Conservation (phyloP, 495 filamentous ascomycete genomes). For the Tricharina praecox region DNA sequence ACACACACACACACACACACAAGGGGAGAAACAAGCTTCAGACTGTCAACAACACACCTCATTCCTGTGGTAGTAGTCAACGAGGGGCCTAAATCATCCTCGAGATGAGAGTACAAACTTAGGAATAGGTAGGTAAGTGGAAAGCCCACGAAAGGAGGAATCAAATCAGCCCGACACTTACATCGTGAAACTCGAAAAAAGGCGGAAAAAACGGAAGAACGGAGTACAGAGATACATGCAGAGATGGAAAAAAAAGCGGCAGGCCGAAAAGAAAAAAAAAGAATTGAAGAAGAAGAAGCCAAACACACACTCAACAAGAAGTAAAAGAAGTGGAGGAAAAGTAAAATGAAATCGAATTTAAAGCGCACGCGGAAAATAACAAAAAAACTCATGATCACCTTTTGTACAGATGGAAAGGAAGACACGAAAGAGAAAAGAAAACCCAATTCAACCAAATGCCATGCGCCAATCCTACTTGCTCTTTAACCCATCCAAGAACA, state of each 20-base stretch:
- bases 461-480: constrained; percentile 1
- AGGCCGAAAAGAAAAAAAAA: neutral
- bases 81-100: no score
- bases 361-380: neutral
- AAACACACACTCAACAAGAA: neutral
- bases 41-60: no score
- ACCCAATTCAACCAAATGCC: constrained; percentile 10
- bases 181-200: neutral
- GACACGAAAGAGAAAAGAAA: constrained; percentile 20
- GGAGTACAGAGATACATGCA: no score
- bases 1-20: no score
- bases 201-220: neutral
- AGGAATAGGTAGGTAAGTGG: no score
- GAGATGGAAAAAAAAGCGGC: neutral
- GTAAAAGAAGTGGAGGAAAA: neutral
- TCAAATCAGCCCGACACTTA: neutral
- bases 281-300: neutral
- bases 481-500: neutral
- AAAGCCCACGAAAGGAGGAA: no score
- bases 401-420: constrained; percentile 6
- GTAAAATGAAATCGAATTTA: neutral
- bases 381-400: constrained; percentile 3
- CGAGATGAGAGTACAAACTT: no score
- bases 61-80: no score
- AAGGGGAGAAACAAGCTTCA: no score